These are phyloP conservation scores for Paramyrothecium sp. DNA, from an alignment of 2,329 filamentous ascomycete genomes.

Conservation along the genomic window DNA sequence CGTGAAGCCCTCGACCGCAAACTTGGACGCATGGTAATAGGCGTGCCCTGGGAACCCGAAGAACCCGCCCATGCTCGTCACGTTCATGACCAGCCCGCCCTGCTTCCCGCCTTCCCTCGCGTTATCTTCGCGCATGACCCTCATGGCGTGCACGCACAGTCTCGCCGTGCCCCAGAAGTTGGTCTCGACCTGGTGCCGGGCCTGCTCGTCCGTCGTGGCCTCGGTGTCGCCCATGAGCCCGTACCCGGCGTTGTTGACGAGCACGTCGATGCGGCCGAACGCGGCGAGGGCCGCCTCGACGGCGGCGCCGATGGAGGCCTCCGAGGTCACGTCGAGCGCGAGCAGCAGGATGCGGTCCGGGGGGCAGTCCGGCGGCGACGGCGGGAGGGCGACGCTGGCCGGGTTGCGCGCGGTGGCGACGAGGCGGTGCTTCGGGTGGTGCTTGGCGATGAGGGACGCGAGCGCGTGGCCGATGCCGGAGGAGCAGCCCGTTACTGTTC, in stretches of 20 bases:
- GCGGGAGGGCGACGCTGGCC: not conserved
- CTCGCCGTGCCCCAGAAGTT: constrained; percentile 1
- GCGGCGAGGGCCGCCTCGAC: not conserved
- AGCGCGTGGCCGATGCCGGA: constrained; percentile 1
- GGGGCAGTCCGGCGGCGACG: not conserved
- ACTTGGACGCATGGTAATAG: constrained; percentile 1
- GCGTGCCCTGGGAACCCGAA: not conserved
- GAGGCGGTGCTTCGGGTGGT: not conserved
- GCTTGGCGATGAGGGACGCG: not conserved
- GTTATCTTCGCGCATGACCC: not conserved
- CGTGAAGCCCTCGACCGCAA: constrained; percentile 1
- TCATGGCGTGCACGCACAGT: not conserved
- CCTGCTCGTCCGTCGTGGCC: not conserved
- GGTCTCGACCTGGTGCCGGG: not conserved
- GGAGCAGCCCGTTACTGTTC: constrained; percentile 1
- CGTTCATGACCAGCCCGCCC: not conserved
- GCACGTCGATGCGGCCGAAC: constrained; percentile 1
- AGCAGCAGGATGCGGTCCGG: not conserved
- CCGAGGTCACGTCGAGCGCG: not conserved
- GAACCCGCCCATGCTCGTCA: not conserved
- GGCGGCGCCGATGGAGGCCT: not conserved
- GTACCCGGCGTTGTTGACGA: constrained; percentile 3
- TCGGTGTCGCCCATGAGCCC: constrained; percentile 2
- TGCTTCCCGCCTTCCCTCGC: not conserved
- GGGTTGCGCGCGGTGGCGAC: constrained; percentile 1